Conservation (phyloP, 352 stramenopile genomes). For the Phytophthora cryptogea region DNA sequence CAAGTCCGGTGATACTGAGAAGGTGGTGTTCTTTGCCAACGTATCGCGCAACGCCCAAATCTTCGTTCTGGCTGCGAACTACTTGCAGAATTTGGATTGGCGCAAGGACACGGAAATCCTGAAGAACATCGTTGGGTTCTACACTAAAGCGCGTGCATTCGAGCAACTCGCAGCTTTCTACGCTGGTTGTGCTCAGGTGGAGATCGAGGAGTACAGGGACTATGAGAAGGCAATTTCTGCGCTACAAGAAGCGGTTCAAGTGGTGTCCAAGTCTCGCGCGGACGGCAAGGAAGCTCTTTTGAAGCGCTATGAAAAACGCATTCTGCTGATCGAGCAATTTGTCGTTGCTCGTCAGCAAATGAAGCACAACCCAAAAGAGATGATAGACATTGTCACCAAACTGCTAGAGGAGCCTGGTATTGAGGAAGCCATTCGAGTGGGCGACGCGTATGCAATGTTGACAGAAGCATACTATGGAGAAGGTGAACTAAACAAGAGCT, state of each 20-base stretch:
- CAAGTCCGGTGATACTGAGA: slow-evolving; percentile 95
- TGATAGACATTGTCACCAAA: slow-evolving; percentile 76
- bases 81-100: slow-evolving; percentile 95
- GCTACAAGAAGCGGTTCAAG: slow-evolving; percentile 90
- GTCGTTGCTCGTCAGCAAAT: slow-evolving; percentile 65
- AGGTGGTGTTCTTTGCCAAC: slow-evolving; percentile 95
- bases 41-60: slow-evolving; percentile 93
- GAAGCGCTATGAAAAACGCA: slow-evolving; percentile 61
- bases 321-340: slow-evolving; percentile 88
- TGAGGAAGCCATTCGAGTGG: slow-evolving; percentile 85
- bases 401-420: slow-evolving; percentile 87
- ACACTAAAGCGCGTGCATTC: slow-evolving; percentile 93
- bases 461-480: slow-evolving; percentile 78
- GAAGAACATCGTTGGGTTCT: slow-evolving; percentile 95
- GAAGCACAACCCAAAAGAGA: slow-evolving; percentile 65
- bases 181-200: slow-evolving; percentile 88
- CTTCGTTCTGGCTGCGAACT: slow-evolving; percentile 95
- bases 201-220: slow-evolving; percentile 95
- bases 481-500: slow-evolving; percentile 65
- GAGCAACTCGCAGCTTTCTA: slow-evolving; percentile 93
- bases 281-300: slow-evolving; percentile 73
- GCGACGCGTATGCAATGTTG: slow-evolving; percentile 90
- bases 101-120: slow-evolving; percentile 89
- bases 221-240: slow-evolving; percentile 93
- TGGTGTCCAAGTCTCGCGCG: slow-evolving; percentile 76